Evolutionary conservation across 306 rosid genomes (phyloP), one percentile per base, ranked within the genome.

Genomic region (Glycine soja): DNA sequence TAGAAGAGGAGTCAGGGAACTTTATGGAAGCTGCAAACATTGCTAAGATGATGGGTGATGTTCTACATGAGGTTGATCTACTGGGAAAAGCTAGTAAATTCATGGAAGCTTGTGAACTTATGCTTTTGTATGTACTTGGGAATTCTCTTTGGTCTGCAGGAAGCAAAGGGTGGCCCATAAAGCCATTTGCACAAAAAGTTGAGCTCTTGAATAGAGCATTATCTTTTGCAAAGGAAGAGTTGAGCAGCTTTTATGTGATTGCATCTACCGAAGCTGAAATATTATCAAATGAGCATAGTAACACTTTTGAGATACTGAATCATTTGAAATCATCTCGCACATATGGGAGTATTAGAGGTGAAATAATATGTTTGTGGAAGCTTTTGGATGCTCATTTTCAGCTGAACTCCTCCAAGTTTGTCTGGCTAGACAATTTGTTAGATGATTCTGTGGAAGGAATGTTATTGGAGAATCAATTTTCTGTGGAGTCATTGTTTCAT

Each of bases 1-100:
- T 93, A 79, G 97, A 93, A 79, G 94, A 89, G 75, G 98, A 90
- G 59, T 50, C 62, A 0, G 98, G 93, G 38, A 93, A 93, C 85
- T 93, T 76, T 74, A 52, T 48, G 53, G 92, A 89, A 54, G 98
- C 97, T 4, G 88, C 83, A 32, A 69, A 85, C 18, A 84, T 91
- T 16, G 93, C 95, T 10, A 88, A 82, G 82, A 70, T 77, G 70
- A 88, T 65, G 80, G 97, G 93, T 2, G 91, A 91, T 66, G 59
- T 85, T 14, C 61, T 84, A 6, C 84, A 4, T 0, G 83, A 70
- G 66, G 90, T 80, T 59, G 88, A 90, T 89, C 82, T 89, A 65
- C 84, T 90, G 1, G 93, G 81, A 36, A 90, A 90, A 81, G 93
- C 87, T 19, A 85, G 90, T 30, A 81, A 89, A 57, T 88, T 82